Base-by-base conservation (phyloP, 83 land plant genomes). In the Thuja plicata region DNA sequence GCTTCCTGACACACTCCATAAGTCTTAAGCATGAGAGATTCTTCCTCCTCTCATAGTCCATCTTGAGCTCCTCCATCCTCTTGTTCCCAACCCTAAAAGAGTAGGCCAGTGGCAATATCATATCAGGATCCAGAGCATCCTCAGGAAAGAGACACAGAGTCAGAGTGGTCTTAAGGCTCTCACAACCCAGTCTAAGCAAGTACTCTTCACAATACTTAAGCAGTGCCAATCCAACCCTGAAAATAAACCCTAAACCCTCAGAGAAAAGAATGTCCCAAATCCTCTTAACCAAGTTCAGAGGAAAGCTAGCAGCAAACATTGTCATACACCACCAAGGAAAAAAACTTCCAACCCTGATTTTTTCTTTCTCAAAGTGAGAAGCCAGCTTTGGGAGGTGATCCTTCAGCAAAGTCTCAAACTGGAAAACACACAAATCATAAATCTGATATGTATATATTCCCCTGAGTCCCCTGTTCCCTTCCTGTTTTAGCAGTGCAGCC, bases 301-400 rank as follows among this genome's bases (percentile, higher is more conserved):
- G 94, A 55, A 93, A 93, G 13, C 91, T 90, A 86, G 91, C 90
- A 21, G 94, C 89, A 70, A 93, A 93, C 79, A 91, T 90, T 66
- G 94, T 91, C 88, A 93, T 93, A 78, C 91, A 91, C 94, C 94
- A 93, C 43, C 90, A 91, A 60, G 91, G 91, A 3, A 93, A 93
- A 86, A 91, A 93, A 92, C 91, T 93, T 90, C 91, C 87, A 37
- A 93, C 93, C 35, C 89, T 93, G 45, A 93, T 90, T 88, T 87
- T 89, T 84, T 93, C 91, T 35, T 88, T 54, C 24, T 93, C 94
- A 76, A 93, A 93, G 90, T 91, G 93, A 15, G 88, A 62, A 37
- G 91, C 94, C 11, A 93, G 87, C 84, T 43, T 88, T 15, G 93
- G 93, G 73, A 93, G 77, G 4, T 89, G 88, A 73, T 93, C 94